Conservation (phyloP, 148 eudicot species). For the Linanthus parryae region DNA sequence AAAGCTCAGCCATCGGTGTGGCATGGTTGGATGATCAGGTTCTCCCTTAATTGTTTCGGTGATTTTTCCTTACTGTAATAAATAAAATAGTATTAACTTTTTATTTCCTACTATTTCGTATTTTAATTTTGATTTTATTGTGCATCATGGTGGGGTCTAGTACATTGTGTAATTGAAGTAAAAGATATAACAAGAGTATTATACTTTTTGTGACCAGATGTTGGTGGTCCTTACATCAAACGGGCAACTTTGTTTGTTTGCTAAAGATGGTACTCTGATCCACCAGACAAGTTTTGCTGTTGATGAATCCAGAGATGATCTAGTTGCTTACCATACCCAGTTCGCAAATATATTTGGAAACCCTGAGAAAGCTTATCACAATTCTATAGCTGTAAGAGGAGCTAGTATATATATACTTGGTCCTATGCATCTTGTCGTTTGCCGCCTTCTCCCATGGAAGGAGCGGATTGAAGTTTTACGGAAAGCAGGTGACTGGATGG, state of each 20-base stretch:
- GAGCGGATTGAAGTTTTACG: conserved; percentile 83
- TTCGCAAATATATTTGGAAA: conserved; percentile 72
- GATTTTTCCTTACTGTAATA: not conserved
- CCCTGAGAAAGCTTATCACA: conserved; percentile 94
- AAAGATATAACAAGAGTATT: conserved; percentile 1
- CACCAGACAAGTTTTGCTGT: conserved; percentile 77
- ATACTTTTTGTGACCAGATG: conserved; percentile 52
- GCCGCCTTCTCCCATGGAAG: conserved; percentile 90
- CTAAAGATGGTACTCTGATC: conserved; percentile 82
- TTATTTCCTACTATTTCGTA: not conserved
- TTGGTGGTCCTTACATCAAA: conserved; percentile 72
- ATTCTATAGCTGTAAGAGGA: conserved; percentile 76
- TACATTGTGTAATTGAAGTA: not conserved
- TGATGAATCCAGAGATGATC: conserved; percentile 62
- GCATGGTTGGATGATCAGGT: conserved; percentile 93
- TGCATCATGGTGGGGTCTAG: not conserved
- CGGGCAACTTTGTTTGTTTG: conserved; percentile 74
- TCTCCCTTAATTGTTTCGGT: not conserved
- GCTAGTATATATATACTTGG: conserved; percentile 79
- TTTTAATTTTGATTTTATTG: not conserved
- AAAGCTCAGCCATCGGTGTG: conserved; percentile 80
- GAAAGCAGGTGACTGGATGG: conserved; percentile 98
- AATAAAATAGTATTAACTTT: not conserved
- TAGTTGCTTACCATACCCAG: conserved; percentile 65
- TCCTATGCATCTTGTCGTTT: conserved; percentile 61